These are phyloP conservation scores for Trichopus zeylanicus DNA, from an alignment of 116 monocot genomes.

Conservation along the genomic window DNA sequence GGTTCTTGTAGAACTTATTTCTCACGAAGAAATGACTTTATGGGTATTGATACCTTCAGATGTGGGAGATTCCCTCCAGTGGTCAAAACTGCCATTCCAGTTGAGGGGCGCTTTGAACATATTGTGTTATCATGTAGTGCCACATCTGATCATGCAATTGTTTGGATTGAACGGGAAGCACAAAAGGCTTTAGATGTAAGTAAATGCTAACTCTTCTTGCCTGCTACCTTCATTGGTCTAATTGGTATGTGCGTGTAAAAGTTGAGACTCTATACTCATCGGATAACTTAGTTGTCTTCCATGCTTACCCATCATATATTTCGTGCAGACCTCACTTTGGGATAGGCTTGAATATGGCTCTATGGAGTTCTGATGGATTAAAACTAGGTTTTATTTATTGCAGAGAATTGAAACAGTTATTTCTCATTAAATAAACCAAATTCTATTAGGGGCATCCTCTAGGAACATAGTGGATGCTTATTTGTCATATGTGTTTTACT, in stretches of 20 bases:
- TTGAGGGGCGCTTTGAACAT: conserved; percentile 91
- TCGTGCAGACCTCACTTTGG: too few relatives aligned
- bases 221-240: neutral
- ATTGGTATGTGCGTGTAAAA: neutral
- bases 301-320: neutral
- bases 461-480: too few relatives aligned
- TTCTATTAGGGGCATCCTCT: too few relatives aligned
- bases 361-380: too few relatives aligned
- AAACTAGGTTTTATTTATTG: too few relatives aligned
- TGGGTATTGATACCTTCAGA: conserved; percentile 20
- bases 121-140: conserved; percentile 82
- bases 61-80: conserved; percentile 89
- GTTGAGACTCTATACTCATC: neutral
- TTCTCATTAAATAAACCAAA: too few relatives aligned
- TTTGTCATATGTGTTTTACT: too few relatives aligned
- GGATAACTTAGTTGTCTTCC: neutral
- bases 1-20: neutral
- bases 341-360: too few relatives aligned
- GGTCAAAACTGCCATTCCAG: conserved; percentile 88
- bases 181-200: conserved; percentile 69
- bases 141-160: conserved; percentile 79
- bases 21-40: neutral
- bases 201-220: neutral
- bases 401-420: too few relatives aligned
- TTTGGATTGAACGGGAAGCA: conserved; percentile 83